Base-by-base conservation (phyloP, 352 stramenopile genomes). In the Phytophthora citrophthora region DNA sequence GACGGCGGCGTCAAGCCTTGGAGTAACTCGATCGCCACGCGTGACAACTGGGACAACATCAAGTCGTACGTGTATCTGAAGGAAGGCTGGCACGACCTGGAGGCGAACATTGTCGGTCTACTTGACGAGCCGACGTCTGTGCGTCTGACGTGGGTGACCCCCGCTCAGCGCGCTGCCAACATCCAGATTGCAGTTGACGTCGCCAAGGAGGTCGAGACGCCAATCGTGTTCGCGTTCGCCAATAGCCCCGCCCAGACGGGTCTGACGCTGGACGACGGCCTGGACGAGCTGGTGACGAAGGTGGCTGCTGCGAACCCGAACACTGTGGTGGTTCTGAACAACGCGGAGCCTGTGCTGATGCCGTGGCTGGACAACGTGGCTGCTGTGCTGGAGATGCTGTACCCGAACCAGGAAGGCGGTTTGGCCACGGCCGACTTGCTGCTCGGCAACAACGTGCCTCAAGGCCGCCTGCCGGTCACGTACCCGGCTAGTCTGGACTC, bases 261-360 rank as follows among this genome's bases (percentile, higher is more conserved):
- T 32, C 29, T 32, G 55, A 68, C 34, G 1, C 34, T 41, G 34
- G 34, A 41, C 34, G 34, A 41, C 34, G 34, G 61, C 5, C 32
- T 72, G 61, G 56, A 75, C 56, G 61, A 75, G 20, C 46, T 71
- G 40, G 57, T 71, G 20, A 59, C 52, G 26, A 68, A 64, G 46
- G 61, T 75, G 31, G 55, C 67, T 36, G 67, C 61, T 7, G 67
- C 39, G 40, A 75, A 75, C 36, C 61, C 67, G n/a, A 75, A 75
- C 67, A 75, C 67, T 4, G 67, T 75, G 24, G 67, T 75, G 50
- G 61, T 74, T 45, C 61, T 74, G 23, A 70, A 74, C 54, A 74
- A 70, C 45, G 66, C 66, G 4, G 66, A 74, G 31, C 61, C 67
- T 1, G 61, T 75, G 27, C 26, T 63, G 44, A 75, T 75, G 67